Evolutionary conservation across 345 rosid species (phyloP), one percentile per base, ranked within the genome.

Genomic region (Pistacia vera): DNA sequence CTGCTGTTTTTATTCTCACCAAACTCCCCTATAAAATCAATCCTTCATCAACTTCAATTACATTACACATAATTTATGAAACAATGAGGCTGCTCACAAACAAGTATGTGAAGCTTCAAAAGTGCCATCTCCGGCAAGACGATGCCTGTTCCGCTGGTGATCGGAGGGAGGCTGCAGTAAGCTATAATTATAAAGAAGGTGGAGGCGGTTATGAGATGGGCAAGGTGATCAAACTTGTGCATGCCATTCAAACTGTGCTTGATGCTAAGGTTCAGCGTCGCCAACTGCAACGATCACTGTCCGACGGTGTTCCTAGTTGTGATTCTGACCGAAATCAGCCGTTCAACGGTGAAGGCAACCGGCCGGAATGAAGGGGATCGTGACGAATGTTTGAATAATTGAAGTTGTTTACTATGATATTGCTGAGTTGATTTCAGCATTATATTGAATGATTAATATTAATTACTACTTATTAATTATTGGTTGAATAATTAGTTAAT

Each of bases 71-170:
- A 58, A 58, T 9, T 58, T 58, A 41, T 41, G 30, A 18, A 20
- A 58, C 62, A n/a, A 58, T 22, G 51, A 13, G 11, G 44, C 17
- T 6, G 65, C 2, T 57, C 4, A 41, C 58, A 44, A 67, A 44
- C 55, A 67, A 17, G 78, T 75, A 67, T 41, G 55, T 16, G 78
- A 75, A 75, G 72, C 78, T 66, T 67, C 71, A 20, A 14, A 66
- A 66, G 63, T 66, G 63, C 66, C 25, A 66, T 63, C 66, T 66
- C 66, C 72, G 8, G 54, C 72, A 75, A 17, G 78, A 75, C 17
- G 46, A 56, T 38, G 57, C 72, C 48, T 18, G 49, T 17, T 33
- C n/a, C 20, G 1, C 28, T 46, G 28, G 54, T 13, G 46, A 62
- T 14, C 18, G 4, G 41, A 41, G 46, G 46, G 46, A 41, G 6